Evolutionary conservation across 306 rosid genomes (phyloP).

Genomic region (Alnus glutinosa): DNA sequence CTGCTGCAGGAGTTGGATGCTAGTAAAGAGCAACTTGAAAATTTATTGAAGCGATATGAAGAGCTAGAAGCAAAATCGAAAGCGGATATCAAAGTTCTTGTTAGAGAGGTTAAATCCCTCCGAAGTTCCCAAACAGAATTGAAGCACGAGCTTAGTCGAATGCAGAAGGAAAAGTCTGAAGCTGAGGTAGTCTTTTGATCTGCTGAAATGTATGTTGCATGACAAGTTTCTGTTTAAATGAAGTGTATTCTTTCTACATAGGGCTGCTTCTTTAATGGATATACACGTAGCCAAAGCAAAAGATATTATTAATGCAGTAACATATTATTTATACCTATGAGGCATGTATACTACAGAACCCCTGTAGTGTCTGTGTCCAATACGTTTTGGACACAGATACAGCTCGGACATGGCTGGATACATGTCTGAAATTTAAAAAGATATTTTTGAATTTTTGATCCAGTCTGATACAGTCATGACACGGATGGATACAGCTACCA

Average conservation of each 20-base stretch:
- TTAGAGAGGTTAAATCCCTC: conserved; percentile 94
- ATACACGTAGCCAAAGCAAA: neutral
- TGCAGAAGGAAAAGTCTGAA: conserved; percentile 51
- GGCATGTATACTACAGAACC: neutral
- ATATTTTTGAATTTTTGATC: no score
- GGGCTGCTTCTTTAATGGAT: neutral
- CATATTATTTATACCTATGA: neutral
- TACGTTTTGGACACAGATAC: neutral
- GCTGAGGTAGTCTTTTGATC: conserved; percentile 45
- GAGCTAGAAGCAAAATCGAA: conserved; percentile 89
- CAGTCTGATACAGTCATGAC: no score
- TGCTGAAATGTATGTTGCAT: conserved; percentile 9
- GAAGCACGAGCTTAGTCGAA: conserved; percentile 66
- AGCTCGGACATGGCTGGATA: neutral
- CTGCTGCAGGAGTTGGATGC: conserved; percentile 56
- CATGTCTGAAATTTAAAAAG: neutral
- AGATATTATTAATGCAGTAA: neutral
- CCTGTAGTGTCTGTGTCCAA: neutral
- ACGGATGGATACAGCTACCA: no score
- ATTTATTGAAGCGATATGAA: conserved; percentile 65
- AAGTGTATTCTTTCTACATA: neutral
- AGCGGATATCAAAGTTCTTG: conserved; percentile 85
- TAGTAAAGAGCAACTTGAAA: conserved; percentile 63
- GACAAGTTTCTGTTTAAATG: neutral
- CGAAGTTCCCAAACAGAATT: conserved; percentile 66